Conservation (phyloP, 345 rosid genomes). For the Clausena lansium region DNA sequence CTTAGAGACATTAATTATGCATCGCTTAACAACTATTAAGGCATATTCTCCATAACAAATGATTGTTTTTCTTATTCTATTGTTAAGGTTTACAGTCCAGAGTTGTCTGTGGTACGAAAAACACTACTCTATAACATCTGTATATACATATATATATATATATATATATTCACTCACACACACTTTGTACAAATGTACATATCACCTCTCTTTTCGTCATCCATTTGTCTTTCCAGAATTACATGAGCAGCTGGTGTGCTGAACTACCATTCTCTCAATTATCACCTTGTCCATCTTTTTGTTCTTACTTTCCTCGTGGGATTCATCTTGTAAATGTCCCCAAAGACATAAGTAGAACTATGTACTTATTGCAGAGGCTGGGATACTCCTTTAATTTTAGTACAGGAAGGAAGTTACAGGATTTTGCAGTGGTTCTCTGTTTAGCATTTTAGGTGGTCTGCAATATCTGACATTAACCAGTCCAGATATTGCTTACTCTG, state of each 20-base stretch:
- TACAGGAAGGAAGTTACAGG: no score
- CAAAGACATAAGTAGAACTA: conserved; percentile 43
- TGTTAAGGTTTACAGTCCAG: neutral
- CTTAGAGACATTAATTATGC: no score
- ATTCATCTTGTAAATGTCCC: conserved; percentile 81
- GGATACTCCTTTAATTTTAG: no score
- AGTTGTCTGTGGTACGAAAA: neutral
- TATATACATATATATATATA: neutral
- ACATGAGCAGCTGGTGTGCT: conserved; percentile 92
- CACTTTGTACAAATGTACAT: neutral
- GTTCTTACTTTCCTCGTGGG: conserved; percentile 60
- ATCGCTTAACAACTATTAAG: neutral
- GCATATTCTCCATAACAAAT: neutral
- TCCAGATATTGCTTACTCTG: no score
- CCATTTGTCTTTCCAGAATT: conserved; percentile 60
- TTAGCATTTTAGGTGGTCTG: no score
- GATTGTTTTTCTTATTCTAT: neutral
- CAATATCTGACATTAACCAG: no score
- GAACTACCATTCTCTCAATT: conserved; percentile 92
- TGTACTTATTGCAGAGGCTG: conserved; percentile 30
- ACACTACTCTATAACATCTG: neutral
- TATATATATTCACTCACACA: no score
- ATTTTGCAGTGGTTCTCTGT: no score
- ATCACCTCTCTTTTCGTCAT: conserved; percentile 65
- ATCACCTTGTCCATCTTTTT: conserved; percentile 64